Evolutionary conservation across 2,329 filamentous ascomycete species (phyloP).

Genomic region (Pleoardoris graminearum): DNA sequence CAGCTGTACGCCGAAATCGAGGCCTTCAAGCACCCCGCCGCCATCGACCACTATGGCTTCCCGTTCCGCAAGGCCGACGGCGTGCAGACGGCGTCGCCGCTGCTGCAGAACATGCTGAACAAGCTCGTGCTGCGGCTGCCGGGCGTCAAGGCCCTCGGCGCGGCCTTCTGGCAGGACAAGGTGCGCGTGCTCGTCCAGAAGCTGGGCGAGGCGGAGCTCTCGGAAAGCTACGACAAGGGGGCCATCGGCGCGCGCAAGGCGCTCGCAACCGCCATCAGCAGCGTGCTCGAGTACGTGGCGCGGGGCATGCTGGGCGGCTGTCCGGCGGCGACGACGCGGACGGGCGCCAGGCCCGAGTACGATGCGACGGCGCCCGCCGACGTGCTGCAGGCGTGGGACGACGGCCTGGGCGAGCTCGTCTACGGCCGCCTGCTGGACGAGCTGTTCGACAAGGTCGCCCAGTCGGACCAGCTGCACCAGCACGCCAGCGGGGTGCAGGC

Average conservation of each 20-base stretch:
- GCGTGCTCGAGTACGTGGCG: slow-evolving; percentile 69
- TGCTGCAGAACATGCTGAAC: slow-evolving; percentile 70
- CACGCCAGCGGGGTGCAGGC: slow-evolving; percentile 66
- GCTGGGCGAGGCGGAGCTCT: slow-evolving; percentile 69
- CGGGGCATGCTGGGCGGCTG: slow-evolving; percentile 68
- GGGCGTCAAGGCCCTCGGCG: slow-evolving; percentile 64
- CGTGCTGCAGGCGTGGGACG: slow-evolving; percentile 66
- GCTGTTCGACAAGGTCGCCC: slow-evolving; percentile 63
- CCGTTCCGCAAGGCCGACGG: slow-evolving; percentile 61
- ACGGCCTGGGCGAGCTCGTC: slow-evolving; percentile 66
- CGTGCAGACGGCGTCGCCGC: slow-evolving; percentile 60
- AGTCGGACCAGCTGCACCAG: slow-evolving; percentile 65
- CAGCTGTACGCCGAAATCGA: slow-evolving; percentile 68
- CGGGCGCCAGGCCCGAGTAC: slow-evolving; percentile 51
- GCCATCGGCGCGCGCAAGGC: slow-evolving; percentile 74
- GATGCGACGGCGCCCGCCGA: slow-evolving; percentile 63
- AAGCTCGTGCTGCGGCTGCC: slow-evolving; percentile 68
- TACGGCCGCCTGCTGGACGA: slow-evolving; percentile 70
- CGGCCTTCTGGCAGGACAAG: slow-evolving; percentile 50
- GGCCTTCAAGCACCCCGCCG: slow-evolving; percentile 67
- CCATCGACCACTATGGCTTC: slow-evolving; percentile 69
- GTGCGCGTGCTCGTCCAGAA: slow-evolving; percentile 38
- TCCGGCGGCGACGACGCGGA: slow-evolving; percentile 45
- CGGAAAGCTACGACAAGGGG: slow-evolving; percentile 82
- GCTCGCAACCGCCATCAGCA: slow-evolving; percentile 70